Conservation (phyloP, 1,139 yeast genomes). For the Candida mesenterica region DNA sequence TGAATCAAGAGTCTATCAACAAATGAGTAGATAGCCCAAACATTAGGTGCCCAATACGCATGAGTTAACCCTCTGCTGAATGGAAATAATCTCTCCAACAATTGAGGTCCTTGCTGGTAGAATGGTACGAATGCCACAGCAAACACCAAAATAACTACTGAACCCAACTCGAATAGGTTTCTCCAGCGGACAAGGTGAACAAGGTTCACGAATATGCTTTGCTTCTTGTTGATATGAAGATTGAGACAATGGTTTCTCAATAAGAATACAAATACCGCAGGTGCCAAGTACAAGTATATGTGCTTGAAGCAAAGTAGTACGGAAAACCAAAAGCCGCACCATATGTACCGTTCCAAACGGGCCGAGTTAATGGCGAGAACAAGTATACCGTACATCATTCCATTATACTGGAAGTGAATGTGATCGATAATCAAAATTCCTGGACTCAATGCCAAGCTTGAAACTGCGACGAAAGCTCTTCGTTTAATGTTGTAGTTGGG, state of each 20-base stretch:
- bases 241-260: conserved; percentile 68
- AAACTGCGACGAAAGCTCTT: conserved; percentile 72
- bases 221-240: conserved; percentile 32
- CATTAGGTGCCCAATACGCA: conserved; percentile 98
- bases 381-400: conserved; percentile 84
- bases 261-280: conserved; percentile 83
- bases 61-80: conserved; percentile 94
- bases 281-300: conserved; percentile 88
- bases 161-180: conserved; percentile 59
- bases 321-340: conserved; percentile 74
- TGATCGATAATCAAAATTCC: conserved; percentile 87
- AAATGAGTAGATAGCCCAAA: conserved; percentile 93
- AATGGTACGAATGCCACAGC: conserved; percentile 80
- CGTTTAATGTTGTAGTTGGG: conserved; percentile 22
- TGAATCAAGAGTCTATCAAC: conserved; percentile 71
- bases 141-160: conserved; percentile 64
- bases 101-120: conserved; percentile 60
- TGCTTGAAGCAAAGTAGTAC: conserved; percentile 88
- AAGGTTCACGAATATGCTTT: conserved; percentile 22
- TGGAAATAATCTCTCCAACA: conserved; percentile 76
- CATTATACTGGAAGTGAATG: conserved; percentile 93
- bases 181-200: conserved; percentile 53
- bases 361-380: conserved; percentile 74
- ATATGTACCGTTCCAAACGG: conserved; percentile 51
- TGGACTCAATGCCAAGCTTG: conserved; percentile 83